Evolutionary conservation across 1,284 basidiomycete genomes (phyloP).

Genomic region (Leccinum solheimii): DNA sequence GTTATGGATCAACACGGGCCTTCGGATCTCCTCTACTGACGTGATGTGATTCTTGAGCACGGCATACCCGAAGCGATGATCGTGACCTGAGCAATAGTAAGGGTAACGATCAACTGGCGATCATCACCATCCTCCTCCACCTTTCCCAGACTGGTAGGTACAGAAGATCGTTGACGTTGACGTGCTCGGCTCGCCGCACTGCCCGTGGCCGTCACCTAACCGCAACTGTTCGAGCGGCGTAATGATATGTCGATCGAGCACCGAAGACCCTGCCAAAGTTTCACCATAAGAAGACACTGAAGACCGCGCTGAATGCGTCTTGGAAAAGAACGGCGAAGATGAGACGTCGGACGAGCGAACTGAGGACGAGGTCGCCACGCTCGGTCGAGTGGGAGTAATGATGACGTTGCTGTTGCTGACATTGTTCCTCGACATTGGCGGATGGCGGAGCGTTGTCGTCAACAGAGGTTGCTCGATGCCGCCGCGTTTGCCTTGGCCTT

Average conservation of each 20-base stretch:
- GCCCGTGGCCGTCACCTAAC: slow-evolving; percentile 23
- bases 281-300: slow-evolving; percentile 60
- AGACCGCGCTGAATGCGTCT: slow-evolving; percentile 48
- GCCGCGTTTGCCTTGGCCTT: slow-evolving; percentile 10
- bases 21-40: no score
- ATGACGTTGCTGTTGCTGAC: not conserved
- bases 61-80: no score
- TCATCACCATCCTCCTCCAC: slow-evolving; percentile 7
- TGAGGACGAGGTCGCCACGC: slow-evolving; percentile 51
- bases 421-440: not conserved
- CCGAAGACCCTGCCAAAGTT: slow-evolving; percentile 35
- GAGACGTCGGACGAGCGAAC: slow-evolving; percentile 56
- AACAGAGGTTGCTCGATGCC: slow-evolving; percentile 23
- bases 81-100: no score
- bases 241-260: slow-evolving; percentile 47
- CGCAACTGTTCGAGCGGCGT: slow-evolving; percentile 50
- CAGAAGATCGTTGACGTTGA: no score
- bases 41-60: no score
- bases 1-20: no score
- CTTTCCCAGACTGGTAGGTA: not conserved
- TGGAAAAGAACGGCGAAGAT: slow-evolving; percentile 52
- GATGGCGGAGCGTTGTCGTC: not conserved
- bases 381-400: slow-evolving; percentile 34
- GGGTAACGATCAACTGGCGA: no score
- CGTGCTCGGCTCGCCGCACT: not conserved